Percentiles rank a stretch among this genome's conserved stretches.
phyloP scores from a whole-genome alignment of 1,284 basidiomycete genomes.

The Pseudozyma flocculosa region DNA sequence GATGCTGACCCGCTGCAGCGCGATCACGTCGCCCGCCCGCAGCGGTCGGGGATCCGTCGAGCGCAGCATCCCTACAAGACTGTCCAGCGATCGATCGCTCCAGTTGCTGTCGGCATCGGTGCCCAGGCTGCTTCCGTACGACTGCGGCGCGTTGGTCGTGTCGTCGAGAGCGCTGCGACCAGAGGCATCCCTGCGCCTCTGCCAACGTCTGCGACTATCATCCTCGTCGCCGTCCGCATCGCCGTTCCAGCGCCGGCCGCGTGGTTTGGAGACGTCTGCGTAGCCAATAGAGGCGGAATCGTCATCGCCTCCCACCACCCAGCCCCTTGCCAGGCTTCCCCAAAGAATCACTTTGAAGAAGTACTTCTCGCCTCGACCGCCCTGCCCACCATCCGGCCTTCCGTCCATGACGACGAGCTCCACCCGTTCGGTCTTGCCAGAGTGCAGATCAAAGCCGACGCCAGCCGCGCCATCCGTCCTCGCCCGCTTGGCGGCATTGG shows the following conservation, averaged over 20 bases:
- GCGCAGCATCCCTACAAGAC: too few species aligned
- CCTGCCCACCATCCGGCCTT: background rate
- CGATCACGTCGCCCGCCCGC: slow-evolving; percentile 15
- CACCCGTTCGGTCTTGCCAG: slow-evolving; percentile 4
- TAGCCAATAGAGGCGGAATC: background rate
- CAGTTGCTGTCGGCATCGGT: too few species aligned
- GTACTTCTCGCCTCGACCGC: slow-evolving; percentile 3
- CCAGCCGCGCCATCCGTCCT: background rate
- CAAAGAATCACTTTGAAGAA: slow-evolving; percentile 17
- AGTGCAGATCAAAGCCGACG: background rate
- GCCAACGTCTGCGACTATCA: too few species aligned
- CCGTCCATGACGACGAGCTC: slow-evolving; percentile 24
- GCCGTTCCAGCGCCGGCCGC: background rate
- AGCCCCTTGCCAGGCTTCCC: slow-evolving; percentile 7
- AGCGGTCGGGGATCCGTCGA: slow-evolving; percentile 1
- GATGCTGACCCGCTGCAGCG: slow-evolving; percentile 10
- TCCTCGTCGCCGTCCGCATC: background rate
- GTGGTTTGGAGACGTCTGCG: background rate
- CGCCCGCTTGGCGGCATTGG: too few species aligned
- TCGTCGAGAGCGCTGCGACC: background rate
- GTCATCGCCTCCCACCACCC: background rate
- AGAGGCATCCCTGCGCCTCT: background rate
- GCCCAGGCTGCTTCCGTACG: background rate
- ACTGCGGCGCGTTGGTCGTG: background rate
- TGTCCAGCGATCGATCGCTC: background rate